phyloP scores from a whole-genome alignment of 1,284 basidiomycete species.

The Ceratobasidium sp. region DNA sequence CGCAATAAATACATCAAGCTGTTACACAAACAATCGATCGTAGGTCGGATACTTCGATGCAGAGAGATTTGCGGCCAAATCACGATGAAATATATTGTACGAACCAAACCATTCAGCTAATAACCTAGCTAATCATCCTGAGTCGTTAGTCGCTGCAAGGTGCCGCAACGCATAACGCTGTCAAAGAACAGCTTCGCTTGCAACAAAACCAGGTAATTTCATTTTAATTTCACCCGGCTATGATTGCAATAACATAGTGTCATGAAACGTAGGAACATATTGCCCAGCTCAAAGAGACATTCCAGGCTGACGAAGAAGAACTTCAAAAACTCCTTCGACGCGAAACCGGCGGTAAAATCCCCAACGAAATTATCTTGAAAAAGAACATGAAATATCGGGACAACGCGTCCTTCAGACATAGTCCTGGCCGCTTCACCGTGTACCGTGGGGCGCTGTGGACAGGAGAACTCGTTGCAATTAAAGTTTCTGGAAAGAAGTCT shows the following conservation, averaged over 20 bases:
- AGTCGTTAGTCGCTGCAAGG: background rate
- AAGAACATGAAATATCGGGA: background rate
- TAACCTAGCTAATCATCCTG: background rate
- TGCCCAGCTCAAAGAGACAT: background rate
- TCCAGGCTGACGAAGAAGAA: constrained; percentile 18
- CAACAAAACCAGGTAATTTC: too few relatives aligned
- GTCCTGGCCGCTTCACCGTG: constrained; percentile 4
- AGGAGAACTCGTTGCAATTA: constrained; percentile 6
- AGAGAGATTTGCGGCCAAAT: background rate
- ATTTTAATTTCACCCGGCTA: too few relatives aligned
- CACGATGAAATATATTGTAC: background rate
- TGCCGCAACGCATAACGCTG: background rate
- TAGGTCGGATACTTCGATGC: background rate
- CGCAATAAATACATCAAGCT: background rate
- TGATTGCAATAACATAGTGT: too few relatives aligned
- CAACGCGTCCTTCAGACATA: too few relatives aligned
- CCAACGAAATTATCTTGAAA: background rate
- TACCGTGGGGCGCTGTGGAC: background rate
- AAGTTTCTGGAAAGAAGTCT: background rate
- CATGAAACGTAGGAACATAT: too few relatives aligned
- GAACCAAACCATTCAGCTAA: background rate
- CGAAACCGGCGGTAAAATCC: background rate
- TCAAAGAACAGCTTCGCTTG: background rate
- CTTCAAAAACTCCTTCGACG: background rate
- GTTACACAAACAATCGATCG: background rate